Percentiles rank a stretch among this genome's conserved stretches.
Conservation (phyloP, 495 filamentous ascomycete species). For the Talaromyces borbonicus region DNA sequence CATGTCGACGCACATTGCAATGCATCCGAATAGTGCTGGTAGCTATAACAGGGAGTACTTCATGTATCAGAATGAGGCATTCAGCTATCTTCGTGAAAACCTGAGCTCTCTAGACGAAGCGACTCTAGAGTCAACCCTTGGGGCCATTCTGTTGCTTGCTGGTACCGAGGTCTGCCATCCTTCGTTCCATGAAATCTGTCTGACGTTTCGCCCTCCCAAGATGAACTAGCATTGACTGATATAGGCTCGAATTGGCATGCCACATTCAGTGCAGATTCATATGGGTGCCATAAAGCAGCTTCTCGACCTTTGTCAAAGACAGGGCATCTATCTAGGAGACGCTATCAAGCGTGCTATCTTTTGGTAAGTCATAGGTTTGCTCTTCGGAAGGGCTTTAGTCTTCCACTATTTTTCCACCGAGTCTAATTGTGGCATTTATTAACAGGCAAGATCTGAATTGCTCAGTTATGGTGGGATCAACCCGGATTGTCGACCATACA, state of each 20-base stretch:
- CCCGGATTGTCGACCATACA: constrained; percentile 23
- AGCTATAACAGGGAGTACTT: constrained; percentile 20
- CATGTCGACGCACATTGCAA: constrained; percentile 25
- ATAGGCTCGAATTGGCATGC: constrained; percentile 23
- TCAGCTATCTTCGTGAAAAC: constrained; percentile 22
- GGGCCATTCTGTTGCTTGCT: constrained; percentile 29
- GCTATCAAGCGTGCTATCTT: constrained; percentile 33
- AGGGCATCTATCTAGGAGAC: constrained; percentile 19
- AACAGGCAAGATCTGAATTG: constrained; percentile 29
- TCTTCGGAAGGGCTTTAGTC: neutral
- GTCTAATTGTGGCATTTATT: neutral
- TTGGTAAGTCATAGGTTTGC: constrained; percentile 17
- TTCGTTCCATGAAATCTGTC: constrained; percentile 2
- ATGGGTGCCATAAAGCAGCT: constrained; percentile 26
- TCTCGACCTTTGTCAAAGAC: constrained; percentile 17
- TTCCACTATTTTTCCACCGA: neutral
- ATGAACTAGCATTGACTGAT: neutral
- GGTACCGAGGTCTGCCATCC: constrained; percentile 22
- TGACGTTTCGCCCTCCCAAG: too few relatives aligned
- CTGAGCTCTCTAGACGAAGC: constrained; percentile 16
- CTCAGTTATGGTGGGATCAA: constrained; percentile 23
- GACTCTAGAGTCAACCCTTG: constrained; percentile 25
- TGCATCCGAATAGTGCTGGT: constrained; percentile 11
- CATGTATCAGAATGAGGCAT: constrained; percentile 20
- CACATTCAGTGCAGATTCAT: constrained; percentile 23